Evolutionary conservation across 139 green algal species (phyloP).

Genomic region (Coccomyxa sp.): DNA sequence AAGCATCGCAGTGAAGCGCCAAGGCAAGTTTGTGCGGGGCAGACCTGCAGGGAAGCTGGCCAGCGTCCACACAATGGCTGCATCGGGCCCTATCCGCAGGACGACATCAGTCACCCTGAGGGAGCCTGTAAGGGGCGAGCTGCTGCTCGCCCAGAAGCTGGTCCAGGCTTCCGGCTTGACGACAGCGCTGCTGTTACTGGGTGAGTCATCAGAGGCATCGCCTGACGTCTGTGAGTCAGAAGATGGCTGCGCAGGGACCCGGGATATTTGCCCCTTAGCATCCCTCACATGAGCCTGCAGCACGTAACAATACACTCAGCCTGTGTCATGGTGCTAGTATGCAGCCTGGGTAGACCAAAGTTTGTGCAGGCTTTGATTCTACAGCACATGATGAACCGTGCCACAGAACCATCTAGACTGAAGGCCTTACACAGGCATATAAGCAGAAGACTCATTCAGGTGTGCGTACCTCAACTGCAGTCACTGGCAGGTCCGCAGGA

Average conservation of each 20-base stretch:
- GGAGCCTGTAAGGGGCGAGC: not conserved
- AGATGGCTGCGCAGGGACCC: not conserved
- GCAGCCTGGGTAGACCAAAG: too few species aligned
- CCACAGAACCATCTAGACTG: not conserved
- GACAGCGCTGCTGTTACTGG: not conserved
- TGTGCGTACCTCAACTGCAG: not conserved
- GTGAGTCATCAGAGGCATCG: not conserved
- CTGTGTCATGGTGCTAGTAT: too few species aligned
- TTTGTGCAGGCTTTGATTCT: not conserved
- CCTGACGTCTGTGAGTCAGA: not conserved
- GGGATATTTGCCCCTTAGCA: not conserved
- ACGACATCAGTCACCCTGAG: not conserved
- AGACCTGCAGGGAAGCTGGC: not conserved
- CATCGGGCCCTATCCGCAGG: not conserved
- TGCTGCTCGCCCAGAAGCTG: not conserved
- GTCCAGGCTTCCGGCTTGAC: not conserved
- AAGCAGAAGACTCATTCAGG: not conserved
- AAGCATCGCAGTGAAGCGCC: not conserved
- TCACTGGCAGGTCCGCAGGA: slow-evolving; percentile 19
- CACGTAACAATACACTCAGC: too few species aligned
- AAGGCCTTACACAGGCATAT: not conserved
- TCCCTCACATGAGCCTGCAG: not conserved
- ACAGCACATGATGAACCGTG: not conserved
- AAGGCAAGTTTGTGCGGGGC: not conserved
- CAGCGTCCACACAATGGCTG: not conserved